A percentile compares a stretch with the other conserved stretches of the same genome.
These are phyloP conservation scores for Aspergillus leporis DNA, from an alignment of 495 filamentous ascomycete species.

Conservation along the genomic window DNA sequence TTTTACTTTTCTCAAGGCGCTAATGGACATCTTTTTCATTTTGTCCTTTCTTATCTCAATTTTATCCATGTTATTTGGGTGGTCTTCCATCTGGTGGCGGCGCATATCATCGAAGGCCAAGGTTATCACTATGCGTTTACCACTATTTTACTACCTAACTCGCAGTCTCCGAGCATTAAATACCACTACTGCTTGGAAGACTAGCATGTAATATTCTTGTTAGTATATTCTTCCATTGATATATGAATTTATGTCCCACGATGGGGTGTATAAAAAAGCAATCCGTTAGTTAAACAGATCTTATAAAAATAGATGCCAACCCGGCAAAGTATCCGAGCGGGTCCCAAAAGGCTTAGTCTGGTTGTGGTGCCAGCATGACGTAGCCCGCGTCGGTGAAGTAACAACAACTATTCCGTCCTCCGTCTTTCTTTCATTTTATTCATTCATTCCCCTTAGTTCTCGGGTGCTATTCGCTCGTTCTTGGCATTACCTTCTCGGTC, in stretches of 20 bases:
- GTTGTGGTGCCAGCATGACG: background rate
- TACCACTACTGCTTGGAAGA: background rate
- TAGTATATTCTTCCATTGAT: background rate
- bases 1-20: slow-evolving; percentile 12
- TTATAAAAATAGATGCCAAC: background rate
- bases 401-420: slow-evolving; percentile 2
- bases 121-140: background rate
- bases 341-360: slow-evolving; percentile 3
- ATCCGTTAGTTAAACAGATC: too few species aligned
- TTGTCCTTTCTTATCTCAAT: background rate
- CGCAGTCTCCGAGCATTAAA: background rate
- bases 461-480: background rate
- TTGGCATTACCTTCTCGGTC: background rate
- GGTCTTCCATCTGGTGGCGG: background rate
- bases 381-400: background rate
- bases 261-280: too few species aligned
- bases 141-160: background rate
- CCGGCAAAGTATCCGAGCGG: slow-evolving; percentile 3
- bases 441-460: slow-evolving; percentile 6
- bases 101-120: background rate
- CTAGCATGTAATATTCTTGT: background rate
- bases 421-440: background rate
- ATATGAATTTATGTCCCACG: background rate
- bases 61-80: slow-evolving; percentile 1
- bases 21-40: background rate